Evolutionary conservation across 2,329 filamentous ascomycete species (phyloP).

Genomic region (Celoporthe dispersa): DNA sequence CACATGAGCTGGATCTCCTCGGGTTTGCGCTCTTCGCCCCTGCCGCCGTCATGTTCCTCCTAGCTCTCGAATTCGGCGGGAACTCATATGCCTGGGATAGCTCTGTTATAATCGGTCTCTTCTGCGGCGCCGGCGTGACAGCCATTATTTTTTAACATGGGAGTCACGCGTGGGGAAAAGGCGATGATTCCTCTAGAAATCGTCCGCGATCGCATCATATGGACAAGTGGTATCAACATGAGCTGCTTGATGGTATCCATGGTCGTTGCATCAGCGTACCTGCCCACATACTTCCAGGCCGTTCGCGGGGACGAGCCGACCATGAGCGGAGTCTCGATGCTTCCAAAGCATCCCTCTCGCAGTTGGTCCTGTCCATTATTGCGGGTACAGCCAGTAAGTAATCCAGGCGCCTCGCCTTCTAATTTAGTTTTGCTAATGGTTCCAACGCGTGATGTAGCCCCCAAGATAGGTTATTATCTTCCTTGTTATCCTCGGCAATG

Average conservation of each 20-base stretch:
- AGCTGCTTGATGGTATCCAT: conserved; percentile 6
- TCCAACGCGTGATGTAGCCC: background rate
- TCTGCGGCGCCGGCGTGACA: conserved; percentile 40
- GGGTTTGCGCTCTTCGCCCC: conserved; percentile 48
- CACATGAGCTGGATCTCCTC: conserved; percentile 41
- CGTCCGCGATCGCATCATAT: conserved; percentile 3
- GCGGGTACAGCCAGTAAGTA: conserved; percentile 1
- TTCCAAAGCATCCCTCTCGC: conserved; percentile 5
- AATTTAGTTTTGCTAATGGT: background rate
- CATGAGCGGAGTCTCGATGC: conserved; percentile 12
- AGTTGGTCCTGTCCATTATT: background rate
- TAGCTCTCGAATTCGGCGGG: conserved; percentile 48
- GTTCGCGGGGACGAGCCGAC: conserved; percentile 10
- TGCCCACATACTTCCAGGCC: conserved; percentile 20
- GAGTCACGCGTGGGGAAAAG: conserved; percentile 38
- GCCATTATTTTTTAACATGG: conserved; percentile 45
- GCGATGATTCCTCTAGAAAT: conserved; percentile 5
- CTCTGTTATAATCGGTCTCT: conserved; percentile 43
- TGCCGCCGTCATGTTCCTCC: conserved; percentile 44
- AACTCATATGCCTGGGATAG: conserved; percentile 44
- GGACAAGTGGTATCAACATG: background rate
- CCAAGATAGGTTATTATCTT: conserved; percentile 47
- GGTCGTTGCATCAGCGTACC: background rate
- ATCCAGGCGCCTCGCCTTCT: accelerated
- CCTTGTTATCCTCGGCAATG: conserved; percentile 46